Evolutionary conservation across 2,329 filamentous ascomycete species (phyloP), one percentile per base, ranked within the genome.

Genomic region (Aspergillus latus): DNA sequence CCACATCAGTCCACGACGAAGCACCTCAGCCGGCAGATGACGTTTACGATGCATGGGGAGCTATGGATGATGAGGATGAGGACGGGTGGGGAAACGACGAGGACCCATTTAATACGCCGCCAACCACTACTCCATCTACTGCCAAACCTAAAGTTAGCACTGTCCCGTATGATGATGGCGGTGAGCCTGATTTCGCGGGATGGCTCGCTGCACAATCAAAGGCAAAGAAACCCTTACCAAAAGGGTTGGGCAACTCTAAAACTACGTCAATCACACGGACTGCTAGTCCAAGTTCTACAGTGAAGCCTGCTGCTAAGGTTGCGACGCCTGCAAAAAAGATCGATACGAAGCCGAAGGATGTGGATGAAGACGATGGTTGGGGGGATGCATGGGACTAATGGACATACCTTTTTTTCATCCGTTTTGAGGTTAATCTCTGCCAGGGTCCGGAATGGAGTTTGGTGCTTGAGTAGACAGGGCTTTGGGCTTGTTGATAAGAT

Each of bases 121-220:
- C 66, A 70, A 67, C 62, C 13, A 13, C 46, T 15, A 62, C 59
- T 45, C 60, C 42, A 34, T 62, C 70, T 4, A 68, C 68, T 13
- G 65, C 71, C 32, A 58, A 64, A 7, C 59, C 66, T 9, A 66
- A 69, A 49, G 51, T 71, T 5, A 66, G 78, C 30, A 64, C 75
- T 30, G 76, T 81, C 5, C 81, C 87, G 0, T 93, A 88, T 62
- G 90, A 93, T 57, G 92, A 96, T 64, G 86, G 89, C 28, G 87
- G 88, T 2, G 93, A 99, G 72, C 93, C 93, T 0, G 94, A 97
- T 72, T 97, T 99, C 73, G 93, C 92, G 4, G 92, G 92, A 4
- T 97, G 94, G 92, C 75, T 97, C 21, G 92, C 90, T 10, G 92
- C 92, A 10, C 91, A 97, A 70, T 85, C 88, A 5, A 82, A 87